phyloP scores from a whole-genome alignment of 768 basidiomycete genomes.

The Sporobolomyces phaffii region DNA sequence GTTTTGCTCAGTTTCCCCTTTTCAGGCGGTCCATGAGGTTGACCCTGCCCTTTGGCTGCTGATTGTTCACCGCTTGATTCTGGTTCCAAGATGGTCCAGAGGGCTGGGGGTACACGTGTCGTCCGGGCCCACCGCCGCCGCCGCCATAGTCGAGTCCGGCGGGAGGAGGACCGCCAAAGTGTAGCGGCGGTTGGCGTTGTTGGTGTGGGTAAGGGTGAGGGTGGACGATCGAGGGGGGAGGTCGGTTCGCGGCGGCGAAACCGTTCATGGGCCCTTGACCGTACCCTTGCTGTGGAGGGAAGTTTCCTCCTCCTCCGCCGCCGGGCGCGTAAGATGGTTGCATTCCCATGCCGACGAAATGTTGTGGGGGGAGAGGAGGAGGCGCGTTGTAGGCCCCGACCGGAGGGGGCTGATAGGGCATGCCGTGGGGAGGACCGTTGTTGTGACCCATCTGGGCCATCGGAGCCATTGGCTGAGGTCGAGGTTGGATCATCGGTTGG shows the following conservation, averaged over 20 bases:
- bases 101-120: background rate
- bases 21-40: too few relatives aligned
- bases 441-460: too few relatives aligned
- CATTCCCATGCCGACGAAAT: background rate
- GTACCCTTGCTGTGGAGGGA: background rate
- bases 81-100: background rate
- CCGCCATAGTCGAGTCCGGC: background rate
- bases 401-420: background rate
- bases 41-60: background rate
- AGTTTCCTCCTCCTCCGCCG: background rate
- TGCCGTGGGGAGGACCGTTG: background rate
- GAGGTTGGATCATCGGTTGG: background rate
- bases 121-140: background rate
- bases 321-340: background rate
- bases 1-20: too few relatives aligned
- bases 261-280: background rate
- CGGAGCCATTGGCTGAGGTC: conserved; percentile 7
- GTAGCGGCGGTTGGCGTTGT: background rate
- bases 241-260: background rate
- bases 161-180: too few relatives aligned
- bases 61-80: background rate
- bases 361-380: background rate
- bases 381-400: conserved; percentile 9
- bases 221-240: background rate
- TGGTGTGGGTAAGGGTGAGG: background rate